Evolutionary conservation across 441 rosid genomes (phyloP).

Genomic region (Iberis amara): DNA sequence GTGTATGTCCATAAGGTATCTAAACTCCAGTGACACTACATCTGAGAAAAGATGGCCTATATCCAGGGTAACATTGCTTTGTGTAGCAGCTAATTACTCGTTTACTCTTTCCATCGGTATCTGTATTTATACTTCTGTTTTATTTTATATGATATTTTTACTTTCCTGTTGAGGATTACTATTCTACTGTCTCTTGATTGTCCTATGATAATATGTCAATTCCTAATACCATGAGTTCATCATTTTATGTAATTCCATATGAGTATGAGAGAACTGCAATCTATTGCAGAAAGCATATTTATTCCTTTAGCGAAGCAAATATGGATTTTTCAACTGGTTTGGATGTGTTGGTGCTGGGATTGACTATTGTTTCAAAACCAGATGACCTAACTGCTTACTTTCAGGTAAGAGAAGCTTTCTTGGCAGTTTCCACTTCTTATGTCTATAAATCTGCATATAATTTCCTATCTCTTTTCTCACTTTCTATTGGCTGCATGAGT

Average conservation of each 20-base stretch:
- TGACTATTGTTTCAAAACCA: conserved; percentile 40
- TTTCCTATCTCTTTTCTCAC: conserved; percentile 6
- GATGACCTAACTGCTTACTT: conserved; percentile 56
- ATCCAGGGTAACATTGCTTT: conserved; percentile 9
- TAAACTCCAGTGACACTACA: not conserved
- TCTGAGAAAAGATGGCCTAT: conserved; percentile 3
- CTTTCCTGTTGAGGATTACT: not conserved
- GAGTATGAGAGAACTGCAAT: conserved; percentile 26
- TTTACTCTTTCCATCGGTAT: conserved; percentile 2
- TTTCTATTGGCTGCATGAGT: conserved; percentile 9
- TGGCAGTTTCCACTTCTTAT: conserved; percentile 13
- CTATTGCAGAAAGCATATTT: conserved; percentile 65
- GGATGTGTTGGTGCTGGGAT: conserved; percentile 53
- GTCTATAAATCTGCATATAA: conserved; percentile 20
- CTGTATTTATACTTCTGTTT: conserved; percentile 2
- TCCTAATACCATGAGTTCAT: conserved; percentile 5
- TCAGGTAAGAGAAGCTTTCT: conserved; percentile 48
- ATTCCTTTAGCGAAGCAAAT: conserved; percentile 46
- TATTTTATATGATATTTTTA: conserved; percentile 5
- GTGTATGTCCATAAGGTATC: conserved; percentile 17
- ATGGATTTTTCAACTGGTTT: conserved; percentile 50
- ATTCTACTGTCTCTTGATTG: not conserved
- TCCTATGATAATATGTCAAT: not conserved
- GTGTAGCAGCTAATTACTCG: not conserved
- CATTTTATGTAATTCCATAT: conserved; percentile 18